Conservation (phyloP, 2,329 filamentous ascomycete species). For the Cordyceps cateniannulata region DNA sequence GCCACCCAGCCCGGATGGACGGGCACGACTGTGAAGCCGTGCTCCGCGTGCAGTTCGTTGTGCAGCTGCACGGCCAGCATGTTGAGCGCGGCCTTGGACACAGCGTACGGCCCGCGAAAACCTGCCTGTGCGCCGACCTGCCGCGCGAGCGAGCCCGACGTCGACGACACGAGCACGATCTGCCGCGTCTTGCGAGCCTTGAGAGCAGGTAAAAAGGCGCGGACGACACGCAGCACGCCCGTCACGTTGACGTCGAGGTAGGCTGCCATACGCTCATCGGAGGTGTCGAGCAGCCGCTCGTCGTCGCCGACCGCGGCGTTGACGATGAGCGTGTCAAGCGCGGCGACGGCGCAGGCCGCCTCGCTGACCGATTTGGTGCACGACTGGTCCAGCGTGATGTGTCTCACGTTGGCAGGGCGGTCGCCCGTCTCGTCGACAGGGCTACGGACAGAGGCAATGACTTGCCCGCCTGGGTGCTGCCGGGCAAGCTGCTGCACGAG, state of each 20-base stretch:
- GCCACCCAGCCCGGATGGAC: constrained; percentile 8
- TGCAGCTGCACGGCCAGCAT: constrained; percentile 13
- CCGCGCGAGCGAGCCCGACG: constrained; percentile 1
- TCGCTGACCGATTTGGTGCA: constrained; percentile 8
- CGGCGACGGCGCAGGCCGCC: neutral
- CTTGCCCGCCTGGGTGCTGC: neutral
- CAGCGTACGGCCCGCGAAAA: constrained; percentile 3
- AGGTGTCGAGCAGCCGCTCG: neutral
- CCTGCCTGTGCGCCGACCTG: neutral
- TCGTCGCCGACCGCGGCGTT: constrained; percentile 9
- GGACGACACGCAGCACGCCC: constrained; percentile 10
- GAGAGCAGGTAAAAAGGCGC: constrained; percentile 11
- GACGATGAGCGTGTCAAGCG: constrained; percentile 13
- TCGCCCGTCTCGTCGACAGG: neutral
- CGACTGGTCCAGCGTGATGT: constrained; percentile 7
- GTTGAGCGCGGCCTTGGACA: constrained; percentile 10
- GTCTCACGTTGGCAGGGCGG: neutral
- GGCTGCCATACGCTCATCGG: constrained; percentile 8
- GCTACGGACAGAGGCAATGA: constrained; percentile 6
- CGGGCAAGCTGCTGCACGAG: constrained; percentile 8
- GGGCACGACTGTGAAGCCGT: constrained; percentile 12
- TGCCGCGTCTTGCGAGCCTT: constrained; percentile 6
- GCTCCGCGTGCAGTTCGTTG: constrained; percentile 7
- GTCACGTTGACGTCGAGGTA: constrained; percentile 11
- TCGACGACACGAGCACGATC: constrained; percentile 11